Evolutionary conservation across 805 yeast species (phyloP).

Genomic region (Kuraishia ogatae): DNA sequence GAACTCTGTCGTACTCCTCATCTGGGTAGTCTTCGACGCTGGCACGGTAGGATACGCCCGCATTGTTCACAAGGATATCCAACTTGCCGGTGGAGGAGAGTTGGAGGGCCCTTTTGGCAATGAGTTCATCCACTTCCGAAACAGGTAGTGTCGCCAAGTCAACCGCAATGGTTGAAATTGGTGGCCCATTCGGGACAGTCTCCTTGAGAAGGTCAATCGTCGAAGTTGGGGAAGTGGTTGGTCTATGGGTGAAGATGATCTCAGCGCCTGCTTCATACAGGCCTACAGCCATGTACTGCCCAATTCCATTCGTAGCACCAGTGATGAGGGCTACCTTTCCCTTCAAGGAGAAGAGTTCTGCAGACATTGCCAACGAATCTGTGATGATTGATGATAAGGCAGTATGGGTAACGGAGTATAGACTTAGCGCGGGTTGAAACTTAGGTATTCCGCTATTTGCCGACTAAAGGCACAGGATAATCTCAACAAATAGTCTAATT

Average conservation of each 20-base stretch:
- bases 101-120: conserved; percentile 22
- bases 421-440: no score
- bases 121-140: conserved; percentile 17
- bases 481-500: no score
- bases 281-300: conserved; percentile 41
- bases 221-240: conserved; percentile 19
- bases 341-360: conserved; percentile 26
- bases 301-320: conserved; percentile 54
- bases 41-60: conserved; percentile 24
- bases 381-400: no score
- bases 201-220: conserved; percentile 18
- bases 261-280: conserved; percentile 42
- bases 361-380: no score
- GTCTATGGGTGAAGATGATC: conserved; percentile 29
- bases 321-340: conserved; percentile 37
- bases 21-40: conserved; percentile 26
- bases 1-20: conserved; percentile 27
- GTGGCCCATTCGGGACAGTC: conserved; percentile 17
- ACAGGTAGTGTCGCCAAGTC: conserved; percentile 19
- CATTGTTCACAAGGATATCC: conserved; percentile 25
- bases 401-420: no score
- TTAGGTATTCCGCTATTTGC: no score
- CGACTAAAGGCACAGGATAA: no score
- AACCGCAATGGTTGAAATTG: conserved; percentile 15
- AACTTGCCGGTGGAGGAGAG: conserved; percentile 19